phyloP scores from a whole-genome alignment of 2,329 filamentous ascomycete genomes.

The Scedosporium aurantiacum region DNA sequence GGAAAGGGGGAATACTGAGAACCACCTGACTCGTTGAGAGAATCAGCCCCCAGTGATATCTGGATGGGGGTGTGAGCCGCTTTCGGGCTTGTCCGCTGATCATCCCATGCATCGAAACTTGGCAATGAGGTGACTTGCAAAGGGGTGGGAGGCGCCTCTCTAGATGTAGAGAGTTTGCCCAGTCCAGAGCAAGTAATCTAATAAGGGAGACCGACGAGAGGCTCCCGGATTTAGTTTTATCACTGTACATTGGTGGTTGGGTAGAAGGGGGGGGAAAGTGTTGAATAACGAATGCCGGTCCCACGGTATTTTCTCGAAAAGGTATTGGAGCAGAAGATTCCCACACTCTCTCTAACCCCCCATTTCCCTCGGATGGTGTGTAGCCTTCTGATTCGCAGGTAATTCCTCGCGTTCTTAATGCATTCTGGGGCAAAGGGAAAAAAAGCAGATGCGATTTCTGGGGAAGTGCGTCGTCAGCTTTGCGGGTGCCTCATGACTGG shows the following conservation, averaged over 20 bases:
- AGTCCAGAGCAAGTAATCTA: no score
- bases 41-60: not conserved
- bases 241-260: no score
- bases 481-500: not conserved
- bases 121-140: not conserved
- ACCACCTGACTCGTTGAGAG: not conserved
- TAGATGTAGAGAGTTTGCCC: no score
- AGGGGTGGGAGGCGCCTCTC: not conserved
- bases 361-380: not conserved
- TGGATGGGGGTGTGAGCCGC: not conserved
- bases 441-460: not conserved
- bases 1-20: no score
- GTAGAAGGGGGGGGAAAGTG: no score
- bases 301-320: no score
- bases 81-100: slow-evolving; percentile 4
- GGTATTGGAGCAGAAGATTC: no score
- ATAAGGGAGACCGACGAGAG: no score
- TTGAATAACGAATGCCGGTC: no score
- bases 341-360: no score
- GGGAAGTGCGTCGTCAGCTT: not conserved
- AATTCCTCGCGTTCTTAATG: not conserved
- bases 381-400: not conserved
- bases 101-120: not conserved
- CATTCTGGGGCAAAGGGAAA: not conserved
- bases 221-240: no score